Conservation (phyloP, 2,329 filamentous ascomycete genomes). For the Xylaria sp. region DNA sequence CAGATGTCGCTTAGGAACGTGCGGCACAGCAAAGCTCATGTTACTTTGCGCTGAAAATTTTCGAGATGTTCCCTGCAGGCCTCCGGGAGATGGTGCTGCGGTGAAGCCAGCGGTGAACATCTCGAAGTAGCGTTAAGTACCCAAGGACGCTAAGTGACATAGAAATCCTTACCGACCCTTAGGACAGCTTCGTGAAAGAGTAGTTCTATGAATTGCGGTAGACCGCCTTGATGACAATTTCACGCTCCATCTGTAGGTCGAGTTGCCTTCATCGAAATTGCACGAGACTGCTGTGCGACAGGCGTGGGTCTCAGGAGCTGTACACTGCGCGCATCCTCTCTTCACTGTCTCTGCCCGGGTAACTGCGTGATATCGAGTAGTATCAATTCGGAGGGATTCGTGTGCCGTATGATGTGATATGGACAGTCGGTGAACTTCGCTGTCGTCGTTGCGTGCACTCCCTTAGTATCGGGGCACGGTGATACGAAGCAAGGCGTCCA, state of each 20-base stretch:
- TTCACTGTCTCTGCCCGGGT: not conserved
- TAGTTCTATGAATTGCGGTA: not conserved
- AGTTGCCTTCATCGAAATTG: slow-evolving; percentile 16
- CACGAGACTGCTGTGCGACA: slow-evolving; percentile 16
- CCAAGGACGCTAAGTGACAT: not conserved
- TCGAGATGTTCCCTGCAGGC: slow-evolving; percentile 17
- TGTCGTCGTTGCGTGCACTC: not conserved
- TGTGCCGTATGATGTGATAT: not conserved
- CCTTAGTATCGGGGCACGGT: not conserved
- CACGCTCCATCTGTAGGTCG: not conserved
- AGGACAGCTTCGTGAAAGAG: not conserved
- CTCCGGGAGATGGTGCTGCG: slow-evolving; percentile 7
- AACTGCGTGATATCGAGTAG: not conserved
- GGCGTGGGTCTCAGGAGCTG: not conserved
- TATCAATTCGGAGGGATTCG: not conserved
- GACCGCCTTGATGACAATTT: slow-evolving; percentile 1
- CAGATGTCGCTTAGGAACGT: not conserved
- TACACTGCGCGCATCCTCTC: not conserved
- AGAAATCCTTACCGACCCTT: not conserved
- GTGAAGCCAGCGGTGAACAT: slow-evolving; percentile 17
- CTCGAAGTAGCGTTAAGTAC: slow-evolving; percentile 24
- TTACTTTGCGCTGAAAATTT: slow-evolving; percentile 18
- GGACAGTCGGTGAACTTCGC: not conserved
- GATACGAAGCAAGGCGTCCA: not conserved
- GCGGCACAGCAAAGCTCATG: slow-evolving; percentile 10